A percentile compares a stretch with the other conserved stretches of the same genome.
Evolutionary conservation across 2,329 filamentous ascomycete species (phyloP).

Genomic region (Fusarium sp.): DNA sequence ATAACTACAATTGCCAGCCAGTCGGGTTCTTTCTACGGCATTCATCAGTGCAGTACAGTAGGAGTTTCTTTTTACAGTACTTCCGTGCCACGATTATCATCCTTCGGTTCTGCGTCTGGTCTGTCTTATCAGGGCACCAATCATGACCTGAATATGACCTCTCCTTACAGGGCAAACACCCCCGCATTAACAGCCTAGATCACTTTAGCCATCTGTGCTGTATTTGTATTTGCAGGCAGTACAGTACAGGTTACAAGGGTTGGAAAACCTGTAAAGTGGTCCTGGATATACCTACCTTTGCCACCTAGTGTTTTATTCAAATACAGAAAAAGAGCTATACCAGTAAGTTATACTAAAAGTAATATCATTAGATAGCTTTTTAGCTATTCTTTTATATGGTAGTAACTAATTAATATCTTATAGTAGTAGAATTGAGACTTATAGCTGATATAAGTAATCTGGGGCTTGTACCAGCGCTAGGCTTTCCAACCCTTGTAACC

Average conservation of each 20-base stretch:
- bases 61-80: neutral
- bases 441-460: too few relatives aligned
- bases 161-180: neutral
- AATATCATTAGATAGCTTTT: too few relatives aligned
- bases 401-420: too few relatives aligned
- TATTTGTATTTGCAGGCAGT: neutral
- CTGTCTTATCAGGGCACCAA: constrained; percentile 13
- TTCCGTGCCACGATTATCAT: neutral
- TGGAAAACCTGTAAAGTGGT: too few relatives aligned
- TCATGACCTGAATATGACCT: constrained; percentile 1
- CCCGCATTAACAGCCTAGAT: constrained; percentile 14
- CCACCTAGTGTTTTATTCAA: too few relatives aligned
- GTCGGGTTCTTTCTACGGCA: neutral
- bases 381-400: too few relatives aligned
- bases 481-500: too few relatives aligned
- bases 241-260: neutral
- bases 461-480: too few relatives aligned
- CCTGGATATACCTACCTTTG: too few relatives aligned
- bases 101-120: neutral
- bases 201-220: neutral
- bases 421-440: too few relatives aligned
- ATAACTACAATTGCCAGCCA: neutral
- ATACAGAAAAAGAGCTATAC: too few relatives aligned
- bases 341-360: too few relatives aligned
- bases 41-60: neutral